These are phyloP conservation scores for Epithele typhae DNA, from an alignment of 768 basidiomycete species.

Conservation along the genomic window DNA sequence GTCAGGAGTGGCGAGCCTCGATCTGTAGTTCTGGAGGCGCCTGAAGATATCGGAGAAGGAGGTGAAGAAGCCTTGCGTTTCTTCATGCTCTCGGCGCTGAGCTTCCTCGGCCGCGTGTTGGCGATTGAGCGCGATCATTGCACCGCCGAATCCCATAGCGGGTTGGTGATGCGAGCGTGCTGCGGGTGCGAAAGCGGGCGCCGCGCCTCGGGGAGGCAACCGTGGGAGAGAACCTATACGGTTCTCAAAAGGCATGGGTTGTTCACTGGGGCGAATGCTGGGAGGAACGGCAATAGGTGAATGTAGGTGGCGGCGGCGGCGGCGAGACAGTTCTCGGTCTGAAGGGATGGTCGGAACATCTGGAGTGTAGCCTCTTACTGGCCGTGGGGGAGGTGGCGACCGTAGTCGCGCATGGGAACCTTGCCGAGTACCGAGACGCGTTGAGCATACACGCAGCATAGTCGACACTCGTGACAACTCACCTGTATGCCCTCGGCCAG, in stretches of 20 bases:
- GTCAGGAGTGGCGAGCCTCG: background rate
- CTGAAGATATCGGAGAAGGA: conserved; percentile 9
- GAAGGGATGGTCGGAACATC: conserved; percentile 53
- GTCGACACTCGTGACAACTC: background rate
- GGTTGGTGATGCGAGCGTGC: conserved; percentile 58
- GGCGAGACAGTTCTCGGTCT: conserved; percentile 24
- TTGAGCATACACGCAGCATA: background rate
- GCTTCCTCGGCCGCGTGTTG: conserved; percentile 20
- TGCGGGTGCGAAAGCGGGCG: conserved; percentile 31
- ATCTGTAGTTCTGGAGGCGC: background rate
- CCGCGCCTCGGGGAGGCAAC: conserved; percentile 19
- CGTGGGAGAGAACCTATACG: conserved; percentile 24
- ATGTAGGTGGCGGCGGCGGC: no score
- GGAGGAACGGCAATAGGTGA: conserved; percentile 23
- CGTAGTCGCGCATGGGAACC: conserved; percentile 10
- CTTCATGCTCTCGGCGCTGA: conserved; percentile 8
- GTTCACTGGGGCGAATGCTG: conserved; percentile 45
- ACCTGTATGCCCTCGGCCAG: background rate
- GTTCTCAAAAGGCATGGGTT: conserved; percentile 51
- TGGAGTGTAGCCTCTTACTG: conserved; percentile 37
- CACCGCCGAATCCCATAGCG: conserved; percentile 62
- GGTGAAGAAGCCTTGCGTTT: conserved; percentile 3
- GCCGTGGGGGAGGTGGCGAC: conserved; percentile 36
- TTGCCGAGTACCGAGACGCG: background rate
- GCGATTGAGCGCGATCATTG: conserved; percentile 42